Evolutionary conservation across 2,329 filamentous ascomycete species (phyloP), one percentile per base, ranked within the genome.

Genomic region (Aureobasidium sp.): DNA sequence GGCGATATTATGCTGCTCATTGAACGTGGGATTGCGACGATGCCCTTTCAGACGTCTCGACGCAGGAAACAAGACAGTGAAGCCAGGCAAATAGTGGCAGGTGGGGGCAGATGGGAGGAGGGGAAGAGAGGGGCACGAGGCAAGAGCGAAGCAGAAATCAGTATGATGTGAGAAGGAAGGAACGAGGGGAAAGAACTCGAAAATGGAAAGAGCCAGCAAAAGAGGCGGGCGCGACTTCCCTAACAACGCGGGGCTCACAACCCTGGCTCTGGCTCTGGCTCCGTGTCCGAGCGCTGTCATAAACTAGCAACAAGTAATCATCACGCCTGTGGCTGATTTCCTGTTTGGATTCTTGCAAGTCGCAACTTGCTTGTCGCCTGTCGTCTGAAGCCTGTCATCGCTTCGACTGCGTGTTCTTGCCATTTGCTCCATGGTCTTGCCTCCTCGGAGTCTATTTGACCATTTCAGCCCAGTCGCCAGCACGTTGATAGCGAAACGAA

Each of bases 81-180:
- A 4, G 47, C 53, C 39, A 44, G 29, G 39, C 32, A 53, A 44
- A 12, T 13, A 10, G 57, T 27, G 26, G 44, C 20, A 52, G 56
- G 64, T 55, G 51, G 36, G 43, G 36, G 53, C 20, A 17, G 50
- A 15, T 34, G 44, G 65, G 63, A 63, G 62, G 34, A 65, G 65
- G 64, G 65, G 61, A 64, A 50, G 46, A 15, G 60, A 48, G 24
- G 41, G 50, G 27, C 26, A 52, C 24, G 48, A 39, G 48, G 37
- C 36, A 52, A 32, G 57, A 59, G 55, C 47, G 48, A 50, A 47
- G 39, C 53, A 34, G 39, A 48, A 24, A 48, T 56, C 65, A 63
- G 63, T 46, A 65, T 65, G 66, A 62, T 59, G 63, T 55, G 61
- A 64, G 64, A 66, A 64, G 67, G 70, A 69, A 70, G 66, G 65